Evolutionary conservation across 768 basidiomycete genomes (phyloP).

Genomic region (Calocera viscosa): DNA sequence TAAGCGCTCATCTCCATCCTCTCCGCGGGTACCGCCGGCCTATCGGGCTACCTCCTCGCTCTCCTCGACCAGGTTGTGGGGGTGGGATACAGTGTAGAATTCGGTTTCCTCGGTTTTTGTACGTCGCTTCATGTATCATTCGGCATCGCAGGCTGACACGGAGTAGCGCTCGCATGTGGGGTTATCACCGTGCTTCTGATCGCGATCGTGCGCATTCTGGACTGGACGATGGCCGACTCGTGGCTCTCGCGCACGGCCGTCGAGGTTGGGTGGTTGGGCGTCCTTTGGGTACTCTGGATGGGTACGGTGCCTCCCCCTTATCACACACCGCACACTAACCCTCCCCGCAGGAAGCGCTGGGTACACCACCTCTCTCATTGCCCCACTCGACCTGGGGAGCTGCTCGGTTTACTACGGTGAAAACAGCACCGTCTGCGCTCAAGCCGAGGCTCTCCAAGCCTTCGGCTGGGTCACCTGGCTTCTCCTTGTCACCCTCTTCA

Average conservation of each 20-base stretch:
- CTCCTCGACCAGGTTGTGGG: neutral
- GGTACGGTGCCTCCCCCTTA: neutral
- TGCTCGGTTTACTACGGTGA: neutral
- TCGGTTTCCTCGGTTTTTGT: neutral
- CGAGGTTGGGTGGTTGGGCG: neutral
- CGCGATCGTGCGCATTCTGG: neutral
- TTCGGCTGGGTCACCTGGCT: neutral
- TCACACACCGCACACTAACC: neutral
- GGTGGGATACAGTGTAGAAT: neutral
- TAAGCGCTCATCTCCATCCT: neutral
- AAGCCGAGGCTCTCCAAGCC: neutral
- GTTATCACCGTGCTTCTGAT: neutral
- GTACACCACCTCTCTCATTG: neutral
- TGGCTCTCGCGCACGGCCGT: neutral
- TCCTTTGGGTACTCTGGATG: constrained; percentile 2
- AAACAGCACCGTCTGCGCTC: neutral
- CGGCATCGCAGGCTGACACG: neutral
- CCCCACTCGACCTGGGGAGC: neutral
- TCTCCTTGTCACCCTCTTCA: neutral
- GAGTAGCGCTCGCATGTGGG: neutral
- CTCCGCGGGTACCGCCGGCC: neutral
- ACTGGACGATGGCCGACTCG: neutral
- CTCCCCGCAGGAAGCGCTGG: neutral
- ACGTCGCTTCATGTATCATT: neutral
- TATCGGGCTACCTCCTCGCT: neutral